Base-by-base conservation (phyloP, 116 monocot species). In the Zostera marina region DNA sequence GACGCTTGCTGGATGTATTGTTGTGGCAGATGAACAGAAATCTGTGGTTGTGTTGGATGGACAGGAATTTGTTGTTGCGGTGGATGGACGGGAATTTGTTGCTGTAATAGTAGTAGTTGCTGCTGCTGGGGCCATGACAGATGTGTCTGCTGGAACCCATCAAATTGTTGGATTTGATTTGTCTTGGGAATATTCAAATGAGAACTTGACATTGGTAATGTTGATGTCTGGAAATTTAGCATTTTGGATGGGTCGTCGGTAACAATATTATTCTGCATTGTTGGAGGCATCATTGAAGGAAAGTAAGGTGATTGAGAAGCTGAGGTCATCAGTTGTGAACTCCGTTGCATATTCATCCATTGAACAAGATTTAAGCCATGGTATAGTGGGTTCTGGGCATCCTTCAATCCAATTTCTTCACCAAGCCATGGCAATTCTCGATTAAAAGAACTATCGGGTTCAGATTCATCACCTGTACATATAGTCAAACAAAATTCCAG, bases 331-430 rank as follows among this genome's bases (percentile, higher is more conserved):
- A 66, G 26, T 54, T 77, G 79, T 22, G 74, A 42, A 49, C 76
- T 78, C 46, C 80, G 83, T 53, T 92, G 92, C 87, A 87, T 79
- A 17, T 73, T 69, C 92, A 92, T 87, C 92, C 92, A 92, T 53
- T 92, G 92, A 25, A 76, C 87, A 53, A 87, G 69, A 55, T 75
- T 92, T 8, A 92, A 46, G 3, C 92, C 87, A 0, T 86, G 67
- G 26, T 81, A 76, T 9, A 83, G 40, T 45, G 82, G 51, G 67
- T 48, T 78, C 53, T 76, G 81, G 39, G 66, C 40, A 44, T 77
- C 80, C 67, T 83, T 87, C 61, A 79, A 52, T n/a, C 81, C 74
- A 44, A 79, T 65, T 26, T 85, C 78, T 55, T 85, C 85, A 54
- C 56, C 66, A 58, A 83, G 76, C 87, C 92, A 83, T 59, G 83